Conservation (phyloP, 1,284 basidiomycete species). For the Fomes fomentarius region DNA sequence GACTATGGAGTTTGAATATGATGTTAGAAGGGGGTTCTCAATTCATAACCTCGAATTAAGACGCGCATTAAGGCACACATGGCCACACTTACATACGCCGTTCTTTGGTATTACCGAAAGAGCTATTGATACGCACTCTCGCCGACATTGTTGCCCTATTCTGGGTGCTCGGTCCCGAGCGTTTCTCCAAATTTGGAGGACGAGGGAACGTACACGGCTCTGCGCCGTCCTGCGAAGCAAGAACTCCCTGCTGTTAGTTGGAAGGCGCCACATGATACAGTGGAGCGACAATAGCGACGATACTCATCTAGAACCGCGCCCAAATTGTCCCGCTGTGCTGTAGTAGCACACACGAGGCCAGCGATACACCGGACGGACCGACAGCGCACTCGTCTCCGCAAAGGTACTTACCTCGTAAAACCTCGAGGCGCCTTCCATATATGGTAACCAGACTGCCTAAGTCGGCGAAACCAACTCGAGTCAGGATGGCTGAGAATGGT, state of each 20-base stretch:
- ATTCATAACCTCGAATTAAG: neutral
- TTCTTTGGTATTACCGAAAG: conserved; percentile 16
- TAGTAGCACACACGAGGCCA: conserved; percentile 5
- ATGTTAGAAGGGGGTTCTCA: neutral
- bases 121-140: conserved; percentile 4
- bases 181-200: conserved; percentile 6
- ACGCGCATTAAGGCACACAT: conserved; percentile 9
- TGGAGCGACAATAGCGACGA: neutral
- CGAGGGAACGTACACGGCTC: conserved; percentile 15
- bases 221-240: conserved; percentile 3
- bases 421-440: neutral
- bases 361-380: neutral
- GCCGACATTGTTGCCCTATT: conserved; percentile 12
- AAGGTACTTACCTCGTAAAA: neutral
- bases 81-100: conserved; percentile 10
- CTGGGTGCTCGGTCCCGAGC: conserved; percentile 15
- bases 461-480: conserved; percentile 1
- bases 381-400: neutral
- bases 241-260: neutral
- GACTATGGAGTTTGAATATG: neutral
- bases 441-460: conserved; percentile 7
- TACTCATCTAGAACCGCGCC: neutral
- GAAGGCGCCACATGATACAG: neutral
- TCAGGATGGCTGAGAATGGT: conserved; percentile 7
- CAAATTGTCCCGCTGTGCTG: neutral